These are phyloP conservation scores for Coprinopsis strossmayeri DNA, from an alignment of 768 basidiomycete species.

Conservation along the genomic window DNA sequence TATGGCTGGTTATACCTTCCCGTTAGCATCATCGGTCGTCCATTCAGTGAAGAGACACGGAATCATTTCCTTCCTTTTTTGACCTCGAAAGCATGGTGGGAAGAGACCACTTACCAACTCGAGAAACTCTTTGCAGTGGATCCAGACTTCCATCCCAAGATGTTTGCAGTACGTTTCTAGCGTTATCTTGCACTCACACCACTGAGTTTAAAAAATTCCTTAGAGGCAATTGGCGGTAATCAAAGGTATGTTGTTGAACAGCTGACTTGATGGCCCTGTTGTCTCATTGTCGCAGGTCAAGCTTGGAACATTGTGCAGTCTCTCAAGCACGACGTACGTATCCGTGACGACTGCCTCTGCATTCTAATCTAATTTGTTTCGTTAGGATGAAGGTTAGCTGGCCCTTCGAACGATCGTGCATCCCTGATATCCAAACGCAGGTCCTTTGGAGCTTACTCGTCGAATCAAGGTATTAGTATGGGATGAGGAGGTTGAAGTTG, in stretches of 20 bases:
- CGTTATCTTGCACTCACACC: not conserved
- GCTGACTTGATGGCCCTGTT: not conserved
- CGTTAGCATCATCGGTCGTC: constrained; percentile 76
- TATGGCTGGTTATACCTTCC: constrained; percentile 89
- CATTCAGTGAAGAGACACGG: constrained; percentile 79
- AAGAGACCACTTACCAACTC: constrained; percentile 74
- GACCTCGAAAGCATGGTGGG: constrained; percentile 87
- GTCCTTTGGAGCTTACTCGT: constrained; percentile 88
- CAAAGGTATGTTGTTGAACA: constrained; percentile 41
- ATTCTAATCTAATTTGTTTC: constrained; percentile 1
- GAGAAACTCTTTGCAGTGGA: constrained; percentile 75
- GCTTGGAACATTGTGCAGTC: constrained; percentile 89
- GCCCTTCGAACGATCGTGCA: constrained; percentile 10
- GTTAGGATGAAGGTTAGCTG: constrained; percentile 65
- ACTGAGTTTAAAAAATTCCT: constrained; percentile 1
- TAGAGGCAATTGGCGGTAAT: constrained; percentile 88
- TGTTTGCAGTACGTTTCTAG: constrained; percentile 64
- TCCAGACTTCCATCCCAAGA: constrained; percentile 84
- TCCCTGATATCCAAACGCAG: too few species aligned
- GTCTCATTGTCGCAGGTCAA: constrained; percentile 40
- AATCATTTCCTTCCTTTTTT: constrained; percentile 77
- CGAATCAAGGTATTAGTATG: constrained; percentile 75
- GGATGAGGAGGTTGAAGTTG: constrained; percentile 78
- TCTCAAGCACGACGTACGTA: constrained; percentile 63
- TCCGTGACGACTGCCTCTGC: not conserved